These are phyloP conservation scores for Candida glucosophila DNA, from an alignment of 1,139 yeast genomes.

Conservation along the genomic window DNA sequence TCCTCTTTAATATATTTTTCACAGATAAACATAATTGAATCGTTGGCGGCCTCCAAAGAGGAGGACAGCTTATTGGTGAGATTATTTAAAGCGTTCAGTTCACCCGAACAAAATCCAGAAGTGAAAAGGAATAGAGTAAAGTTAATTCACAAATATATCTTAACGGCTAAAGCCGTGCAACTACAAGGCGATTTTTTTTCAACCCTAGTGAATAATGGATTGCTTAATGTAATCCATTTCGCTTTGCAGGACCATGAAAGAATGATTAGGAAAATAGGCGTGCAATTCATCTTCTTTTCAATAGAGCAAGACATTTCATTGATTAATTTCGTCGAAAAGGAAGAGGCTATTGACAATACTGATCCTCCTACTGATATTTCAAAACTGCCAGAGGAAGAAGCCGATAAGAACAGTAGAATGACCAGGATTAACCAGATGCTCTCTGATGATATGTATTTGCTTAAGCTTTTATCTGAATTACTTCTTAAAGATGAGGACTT, in stretches of 20 bases:
- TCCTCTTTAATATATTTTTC: constrained; percentile 58
- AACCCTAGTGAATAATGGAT: constrained; percentile 56
- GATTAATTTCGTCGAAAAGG: constrained; percentile 37
- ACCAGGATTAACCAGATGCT: constrained; percentile 20
- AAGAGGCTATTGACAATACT: constrained; percentile 26
- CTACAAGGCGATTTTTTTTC: constrained; percentile 62
- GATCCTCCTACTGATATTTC: constrained; percentile 16
- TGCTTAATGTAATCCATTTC: constrained; percentile 61
- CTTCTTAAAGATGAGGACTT: constrained; percentile 56
- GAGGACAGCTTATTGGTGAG: constrained; percentile 32
- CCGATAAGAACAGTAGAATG: not conserved
- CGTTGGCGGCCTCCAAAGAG: constrained; percentile 45
- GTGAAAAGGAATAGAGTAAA: constrained; percentile 63
- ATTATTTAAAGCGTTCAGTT: constrained; percentile 50
- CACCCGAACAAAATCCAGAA: constrained; percentile 11
- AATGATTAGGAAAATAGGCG: constrained; percentile 59
- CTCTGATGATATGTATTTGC: constrained; percentile 53
- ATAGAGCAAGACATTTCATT: constrained; percentile 78
- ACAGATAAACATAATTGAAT: constrained; percentile 63
- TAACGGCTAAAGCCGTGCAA: constrained; percentile 65
- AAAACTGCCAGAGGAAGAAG: constrained; percentile 1
- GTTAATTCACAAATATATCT: constrained; percentile 72
- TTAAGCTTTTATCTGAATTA: constrained; percentile 52
- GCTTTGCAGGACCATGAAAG: constrained; percentile 52
- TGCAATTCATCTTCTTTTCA: constrained; percentile 72